A percentile compares a stretch with the other conserved stretches of the same genome.
Conservation (phyloP, 2,329 filamentous ascomycete genomes). For the Sporothrix curviconia region DNA sequence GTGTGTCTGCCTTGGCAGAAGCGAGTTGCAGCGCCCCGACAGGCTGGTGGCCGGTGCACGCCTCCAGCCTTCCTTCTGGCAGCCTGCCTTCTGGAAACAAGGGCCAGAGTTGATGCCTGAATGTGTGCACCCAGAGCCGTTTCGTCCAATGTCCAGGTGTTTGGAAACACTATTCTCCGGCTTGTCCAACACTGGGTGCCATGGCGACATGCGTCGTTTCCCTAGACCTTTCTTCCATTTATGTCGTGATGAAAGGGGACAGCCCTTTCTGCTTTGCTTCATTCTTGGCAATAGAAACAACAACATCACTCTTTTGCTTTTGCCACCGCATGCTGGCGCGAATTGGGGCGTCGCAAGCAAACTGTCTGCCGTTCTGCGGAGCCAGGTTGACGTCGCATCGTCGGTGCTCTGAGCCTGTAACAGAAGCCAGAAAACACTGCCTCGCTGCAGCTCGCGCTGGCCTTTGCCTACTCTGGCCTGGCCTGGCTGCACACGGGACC, state of each 20-base stretch:
- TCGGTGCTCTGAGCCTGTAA: neutral
- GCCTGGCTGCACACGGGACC: neutral
- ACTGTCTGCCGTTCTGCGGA: neutral
- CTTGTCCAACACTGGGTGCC: neutral
- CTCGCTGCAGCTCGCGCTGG: neutral
- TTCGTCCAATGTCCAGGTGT: too few species aligned
- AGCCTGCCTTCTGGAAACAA: neutral
- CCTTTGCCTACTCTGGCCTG: neutral
- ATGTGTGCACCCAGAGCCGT: neutral
- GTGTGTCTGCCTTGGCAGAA: conserved; percentile 16
- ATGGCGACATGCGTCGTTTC: neutral
- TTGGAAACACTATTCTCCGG: neutral
- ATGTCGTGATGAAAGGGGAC: too few species aligned
- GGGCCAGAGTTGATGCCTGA: neutral
- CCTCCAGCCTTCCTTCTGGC: neutral
- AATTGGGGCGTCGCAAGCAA: neutral
- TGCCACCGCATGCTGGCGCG: neutral
- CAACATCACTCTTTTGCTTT: neutral
- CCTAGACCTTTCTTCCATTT: neutral
- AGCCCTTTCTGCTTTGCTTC: neutral
- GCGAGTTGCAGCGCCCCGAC: conserved; percentile 5
- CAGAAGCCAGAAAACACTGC: conserved; percentile 1
- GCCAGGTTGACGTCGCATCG: neutral
- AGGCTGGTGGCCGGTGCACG: neutral
- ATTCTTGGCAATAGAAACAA: neutral